Conservation (phyloP, 176 grass and related monocot genomes). For the Pontederia paniculata region DNA sequence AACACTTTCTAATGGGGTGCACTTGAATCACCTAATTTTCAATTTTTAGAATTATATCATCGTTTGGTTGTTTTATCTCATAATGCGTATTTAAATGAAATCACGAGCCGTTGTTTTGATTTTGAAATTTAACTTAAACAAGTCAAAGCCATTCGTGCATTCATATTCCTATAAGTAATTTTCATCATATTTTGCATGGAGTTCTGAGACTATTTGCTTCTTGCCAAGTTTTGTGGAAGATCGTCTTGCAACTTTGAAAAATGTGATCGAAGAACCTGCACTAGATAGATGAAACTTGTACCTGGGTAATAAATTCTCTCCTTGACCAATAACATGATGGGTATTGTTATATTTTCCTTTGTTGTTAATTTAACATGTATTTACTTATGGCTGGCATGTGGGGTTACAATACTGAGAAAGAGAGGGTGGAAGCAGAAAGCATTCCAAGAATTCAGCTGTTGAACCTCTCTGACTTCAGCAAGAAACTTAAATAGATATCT, state of each 20-base stretch:
- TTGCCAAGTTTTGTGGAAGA: constrained; percentile 74
- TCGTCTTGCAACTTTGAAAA: constrained; percentile 65
- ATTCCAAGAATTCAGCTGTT: constrained; percentile 56
- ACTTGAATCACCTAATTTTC: too few species aligned
- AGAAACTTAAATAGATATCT: constrained; percentile 63
- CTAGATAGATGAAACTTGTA: constrained; percentile 75
- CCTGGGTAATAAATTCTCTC: constrained; percentile 37
- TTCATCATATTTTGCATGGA: too few species aligned
- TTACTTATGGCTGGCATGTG: constrained; percentile 44
- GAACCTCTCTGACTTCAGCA: constrained; percentile 61
- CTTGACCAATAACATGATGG: too few species aligned
- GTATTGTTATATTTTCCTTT: background rate
- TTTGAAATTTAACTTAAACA: too few species aligned
- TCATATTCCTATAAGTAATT: too few species aligned
- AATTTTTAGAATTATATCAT: too few species aligned
- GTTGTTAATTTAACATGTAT: background rate
- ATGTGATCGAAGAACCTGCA: constrained; percentile 78
- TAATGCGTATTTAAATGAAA: too few species aligned
- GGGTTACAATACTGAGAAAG: constrained; percentile 76
- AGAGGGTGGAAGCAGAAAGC: constrained; percentile 49
- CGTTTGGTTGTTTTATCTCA: too few species aligned
- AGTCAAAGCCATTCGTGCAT: too few species aligned
- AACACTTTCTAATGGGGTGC: too few species aligned
- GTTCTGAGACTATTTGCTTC: background rate
- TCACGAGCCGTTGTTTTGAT: too few species aligned